Base-by-base conservation (phyloP, 768 basidiomycete genomes). In the Phylloporus sp. region DNA sequence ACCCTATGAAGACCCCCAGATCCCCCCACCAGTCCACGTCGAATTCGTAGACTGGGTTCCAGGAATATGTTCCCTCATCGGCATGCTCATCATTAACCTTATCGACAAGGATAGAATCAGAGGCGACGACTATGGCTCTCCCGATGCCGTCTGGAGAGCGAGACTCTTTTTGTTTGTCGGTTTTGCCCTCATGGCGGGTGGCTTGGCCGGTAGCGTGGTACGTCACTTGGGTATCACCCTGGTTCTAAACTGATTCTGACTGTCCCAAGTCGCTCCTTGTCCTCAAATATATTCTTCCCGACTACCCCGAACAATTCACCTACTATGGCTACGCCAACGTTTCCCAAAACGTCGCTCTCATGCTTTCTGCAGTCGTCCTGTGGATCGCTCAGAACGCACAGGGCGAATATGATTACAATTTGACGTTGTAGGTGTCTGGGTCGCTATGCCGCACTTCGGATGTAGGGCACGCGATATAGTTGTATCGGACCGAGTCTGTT, bases 31-130 rank as follows among this genome's bases (percentile, higher is more conserved):
- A 9, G 81, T 87, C 11, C 91, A 91, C 59, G 89, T 99, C 64
- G 72, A 78, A 11, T 96, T 97, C 63, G 82, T 91, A 45, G 96
- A 98, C 73, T 99, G 96, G 96, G 73, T 96, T n/a, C 92, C 95
- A 0, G 95, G 94, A 18, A 81, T 98, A 56, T 92, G 86, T 68
- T 91, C 90, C 7, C 78, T 96, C 24, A 69, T 98, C 11, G 96
- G 95, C 17, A 92, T 94, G 76, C 68, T 97, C 52, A 75, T 96
- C 67, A 82, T 95, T 69, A 93, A 92, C 66, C 65, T 96, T 46
- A 93, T 98, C 58, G 93, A 99, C 73, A 97, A 98, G 72, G 87
- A 91, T 56, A 77, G 89, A 26, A 76, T 98, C 41, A 73, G 78
- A 13, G 85, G 85, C 0, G 85, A 90, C 9, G 89, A 86, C 47